Evolutionary conservation across 371 early-diverging fungal genomes (phyloP), one percentile per base, ranked within the genome.

Genomic region (Mucor ambiguus): DNA sequence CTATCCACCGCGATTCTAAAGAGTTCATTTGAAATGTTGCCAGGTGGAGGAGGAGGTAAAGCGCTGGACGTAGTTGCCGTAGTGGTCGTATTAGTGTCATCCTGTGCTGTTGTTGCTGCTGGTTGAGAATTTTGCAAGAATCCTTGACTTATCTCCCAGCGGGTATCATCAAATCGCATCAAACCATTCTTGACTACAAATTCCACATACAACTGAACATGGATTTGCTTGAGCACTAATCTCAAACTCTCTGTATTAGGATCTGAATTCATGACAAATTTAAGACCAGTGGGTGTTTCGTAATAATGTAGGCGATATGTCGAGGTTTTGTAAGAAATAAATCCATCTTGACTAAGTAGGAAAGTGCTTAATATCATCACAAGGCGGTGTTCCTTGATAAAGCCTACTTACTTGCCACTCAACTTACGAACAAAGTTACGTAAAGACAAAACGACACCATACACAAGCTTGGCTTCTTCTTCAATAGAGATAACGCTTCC

Each of bases 401-500:
- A 49, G 28, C 9, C 16, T 6, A 63, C 67, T 71, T 70, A 79
- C 84, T 66, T 81, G 61, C 75, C 76, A 60, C 78, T 78, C 59
- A 96, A 82, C 73, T 95, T 95, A 61, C 83, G 87, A 43, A 94
- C 92, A 54, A 97, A 86, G 73, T 96, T 97, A 63, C 93, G 83
- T 56, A 95, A 84, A 28, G 95, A 95, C 58, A 86, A 91, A 5
- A 95, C 89, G 32, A 94, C 94, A 66, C 97, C 97, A 73, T 96
- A 97, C 12, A 97, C 95, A 20, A 97, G 85, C 73, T 97, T 97
- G 3, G 95, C 90, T 64, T 95, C 94, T 73, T 97, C 96, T 63
- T 91, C 90, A 60, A 90, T 82, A n/a, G 91, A 87, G 63, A 87
- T 82, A 63, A 83, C 83, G 66, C 85, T 86, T 37, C 85, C 83